phyloP scores from a whole-genome alignment of 2,329 filamentous ascomycete species.

The Alternaria novae-zelandiae region DNA sequence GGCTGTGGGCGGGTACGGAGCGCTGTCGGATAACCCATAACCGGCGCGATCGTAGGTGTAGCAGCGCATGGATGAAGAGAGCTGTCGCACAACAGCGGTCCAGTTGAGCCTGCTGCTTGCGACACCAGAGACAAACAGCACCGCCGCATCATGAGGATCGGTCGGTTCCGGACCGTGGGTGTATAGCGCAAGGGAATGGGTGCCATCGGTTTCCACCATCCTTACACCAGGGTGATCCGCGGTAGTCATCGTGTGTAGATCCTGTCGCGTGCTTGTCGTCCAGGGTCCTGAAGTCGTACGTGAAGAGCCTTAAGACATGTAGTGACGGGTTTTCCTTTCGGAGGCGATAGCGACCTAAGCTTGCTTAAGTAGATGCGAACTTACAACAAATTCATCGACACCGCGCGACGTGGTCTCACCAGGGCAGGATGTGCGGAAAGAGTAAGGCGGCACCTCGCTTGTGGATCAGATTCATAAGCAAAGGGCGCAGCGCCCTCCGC shows the following conservation, averaged over 20 bases:
- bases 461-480: not conserved
- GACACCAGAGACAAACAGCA: slow-evolving; percentile 17
- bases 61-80: slow-evolving; percentile 18
- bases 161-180: not conserved
- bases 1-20: slow-evolving; percentile 20
- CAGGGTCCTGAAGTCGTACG: not conserved
- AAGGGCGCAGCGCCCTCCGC: not conserved
- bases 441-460: not conserved
- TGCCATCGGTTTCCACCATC: not conserved
- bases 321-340: not conserved
- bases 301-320: not conserved
- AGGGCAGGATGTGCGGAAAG: not conserved
- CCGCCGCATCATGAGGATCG: slow-evolving; percentile 11
- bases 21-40: slow-evolving; percentile 19
- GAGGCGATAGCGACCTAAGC: not conserved
- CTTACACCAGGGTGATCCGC: not conserved
- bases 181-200: not conserved
- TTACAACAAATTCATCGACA: not conserved
- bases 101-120: slow-evolving; percentile 17
- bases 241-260: not conserved
- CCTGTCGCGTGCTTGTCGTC: not conserved
- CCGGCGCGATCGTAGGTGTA: slow-evolving; percentile 30
- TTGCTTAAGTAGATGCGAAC: not conserved
- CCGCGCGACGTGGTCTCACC: not conserved
- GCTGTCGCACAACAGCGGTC: slow-evolving; percentile 18